phyloP scores from a whole-genome alignment of 2,329 filamentous ascomycete genomes.

The Phialophora tarda region DNA sequence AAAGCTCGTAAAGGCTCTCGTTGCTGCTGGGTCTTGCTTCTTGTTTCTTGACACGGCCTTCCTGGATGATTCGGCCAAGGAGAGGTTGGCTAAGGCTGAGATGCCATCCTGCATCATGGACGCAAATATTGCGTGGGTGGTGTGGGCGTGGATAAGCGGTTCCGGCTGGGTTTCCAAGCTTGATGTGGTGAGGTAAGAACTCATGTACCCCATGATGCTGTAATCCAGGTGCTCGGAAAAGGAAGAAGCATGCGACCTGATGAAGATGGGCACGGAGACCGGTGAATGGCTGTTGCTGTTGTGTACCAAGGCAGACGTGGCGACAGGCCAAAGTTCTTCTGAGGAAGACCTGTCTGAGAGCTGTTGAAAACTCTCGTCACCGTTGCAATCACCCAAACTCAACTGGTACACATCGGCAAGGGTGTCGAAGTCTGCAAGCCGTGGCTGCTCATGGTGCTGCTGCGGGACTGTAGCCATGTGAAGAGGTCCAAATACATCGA shows the following conservation, averaged over 20 bases:
- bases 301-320: not conserved
- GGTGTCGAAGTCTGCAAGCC: not conserved
- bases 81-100: constrained; percentile 8
- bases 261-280: constrained; percentile 6
- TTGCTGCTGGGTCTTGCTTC: constrained; percentile 2
- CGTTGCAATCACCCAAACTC: not conserved
- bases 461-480: not conserved
- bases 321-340: not conserved
- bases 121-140: constrained; percentile 28
- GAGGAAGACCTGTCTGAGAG: not conserved
- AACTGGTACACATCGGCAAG: not conserved
- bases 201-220: constrained; percentile 18
- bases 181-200: constrained; percentile 6
- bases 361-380: not conserved
- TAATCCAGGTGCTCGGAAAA: constrained; percentile 12
- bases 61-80: not conserved
- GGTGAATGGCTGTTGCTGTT: not conserved
- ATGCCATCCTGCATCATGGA: constrained; percentile 26
- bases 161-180: constrained; percentile 7
- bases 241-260: constrained; percentile 15
- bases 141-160: constrained; percentile 20
- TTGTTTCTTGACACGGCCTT: not conserved
- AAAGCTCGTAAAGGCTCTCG: constrained; percentile 16
- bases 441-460: not conserved
- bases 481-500: not conserved